Base-by-base conservation (phyloP, 495 filamentous ascomycete species). In the Parachaetomium inaequale region DNA sequence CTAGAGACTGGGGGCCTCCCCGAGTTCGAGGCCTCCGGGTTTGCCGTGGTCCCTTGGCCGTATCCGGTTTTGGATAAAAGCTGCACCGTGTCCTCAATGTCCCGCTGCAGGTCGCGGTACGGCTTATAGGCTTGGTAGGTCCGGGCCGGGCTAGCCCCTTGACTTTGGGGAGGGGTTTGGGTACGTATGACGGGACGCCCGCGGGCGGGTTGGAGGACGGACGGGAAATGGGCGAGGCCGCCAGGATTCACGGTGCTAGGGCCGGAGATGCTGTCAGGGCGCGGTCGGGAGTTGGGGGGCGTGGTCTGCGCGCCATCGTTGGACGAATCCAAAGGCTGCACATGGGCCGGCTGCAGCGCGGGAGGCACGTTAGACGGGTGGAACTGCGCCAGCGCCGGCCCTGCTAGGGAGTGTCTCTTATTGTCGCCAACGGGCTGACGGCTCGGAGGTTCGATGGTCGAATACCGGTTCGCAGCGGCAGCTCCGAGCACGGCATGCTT, bases 201-300 rank as follows among this genome's bases (percentile, higher is more conserved):
- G 23, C 68, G 66, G 19, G 74, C 72, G 29, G 78, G 78, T 46
- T 72, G 70, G 10, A 79, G 73, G 17, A 72, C 66, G 2, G 73
- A 73, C 12, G 75, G 73, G 8, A 71, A 40, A 32, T 72, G 60
- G 21, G 67, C 32, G 29, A 69, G 53, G 10, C 28, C 56, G 19
- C 64, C 52, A 4, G 31, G 15, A 6, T 32, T 32, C 29, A 7
- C 7, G 10, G 42, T 29, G 15, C 31, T 31, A 15, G 50, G 56
- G 7, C 15, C 28, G 5, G 61, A 62, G 28, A 40, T 54, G 19
- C 29, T 64, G 47, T 47, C 55, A 38, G 40, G 29, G 7, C 50
- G 52, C n/a, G 50, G 32, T 17, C 42, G 51, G 25, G 31, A 36
- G n/a, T 55, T 51, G 47, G 68, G 61, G 32, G 61, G 31, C 21